phyloP scores from a whole-genome alignment of 805 yeast genomes.

The Phaffomyces opuntiae region DNA sequence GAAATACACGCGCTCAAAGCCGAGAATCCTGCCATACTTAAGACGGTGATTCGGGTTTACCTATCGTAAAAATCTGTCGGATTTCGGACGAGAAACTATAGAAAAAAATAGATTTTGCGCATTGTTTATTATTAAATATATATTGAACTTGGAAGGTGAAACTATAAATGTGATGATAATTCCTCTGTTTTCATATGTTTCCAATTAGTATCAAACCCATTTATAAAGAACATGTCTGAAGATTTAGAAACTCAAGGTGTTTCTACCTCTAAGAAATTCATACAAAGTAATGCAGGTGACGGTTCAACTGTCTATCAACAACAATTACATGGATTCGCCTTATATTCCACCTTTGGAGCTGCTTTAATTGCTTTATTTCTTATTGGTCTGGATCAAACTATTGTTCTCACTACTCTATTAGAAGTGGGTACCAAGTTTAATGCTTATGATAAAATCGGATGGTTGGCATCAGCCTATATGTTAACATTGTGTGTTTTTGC shows the following conservation, averaged over 20 bases:
- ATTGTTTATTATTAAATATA: too few relatives aligned
- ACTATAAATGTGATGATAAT: background rate
- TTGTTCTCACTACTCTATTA: slow-evolving; percentile 43
- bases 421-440: slow-evolving; percentile 43
- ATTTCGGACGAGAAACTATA: too few relatives aligned
- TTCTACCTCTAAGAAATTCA: slow-evolving; percentile 7
- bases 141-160: too few relatives aligned
- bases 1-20: too few relatives aligned
- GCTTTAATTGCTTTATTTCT: slow-evolving; percentile 23
- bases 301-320: slow-evolving; percentile 18
- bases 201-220: background rate
- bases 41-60: too few relatives aligned
- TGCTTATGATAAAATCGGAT: slow-evolving; percentile 45
- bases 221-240: background rate
- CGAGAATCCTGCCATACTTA: too few relatives aligned
- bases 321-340: slow-evolving; percentile 10
- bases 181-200: background rate
- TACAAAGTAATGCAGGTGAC: slow-evolving; percentile 20
- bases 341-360: slow-evolving; percentile 12
- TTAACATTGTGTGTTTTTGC: slow-evolving; percentile 47
- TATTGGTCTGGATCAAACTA: slow-evolving; percentile 54
- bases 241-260: background rate
- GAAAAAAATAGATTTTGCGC: too few relatives aligned
- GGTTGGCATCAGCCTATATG: slow-evolving; percentile 52
- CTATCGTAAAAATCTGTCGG: too few relatives aligned